These are phyloP conservation scores for Coniochaeta sp. DNA, from an alignment of 2,329 filamentous ascomycete species.

Conservation along the genomic window DNA sequence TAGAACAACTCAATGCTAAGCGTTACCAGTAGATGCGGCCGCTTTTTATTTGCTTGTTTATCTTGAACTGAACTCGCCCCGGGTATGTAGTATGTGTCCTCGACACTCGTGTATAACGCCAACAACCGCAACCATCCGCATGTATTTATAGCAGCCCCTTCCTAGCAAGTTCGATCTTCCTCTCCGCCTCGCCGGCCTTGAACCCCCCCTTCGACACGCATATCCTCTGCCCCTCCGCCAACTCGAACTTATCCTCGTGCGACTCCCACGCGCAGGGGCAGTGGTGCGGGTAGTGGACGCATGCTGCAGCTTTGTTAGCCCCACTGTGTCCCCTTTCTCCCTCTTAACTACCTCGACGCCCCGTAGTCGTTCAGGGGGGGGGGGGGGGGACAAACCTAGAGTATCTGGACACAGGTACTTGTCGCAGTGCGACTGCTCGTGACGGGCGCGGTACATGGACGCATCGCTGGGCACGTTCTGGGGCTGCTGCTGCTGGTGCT, in stretches of 20 bases:
- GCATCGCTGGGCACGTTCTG: constrained; percentile 84
- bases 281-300: constrained; percentile 94
- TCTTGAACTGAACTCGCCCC: too few relatives aligned
- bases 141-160: constrained; percentile 71
- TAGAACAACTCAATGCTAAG: neutral
- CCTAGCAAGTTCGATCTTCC: constrained; percentile 73
- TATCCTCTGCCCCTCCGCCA: constrained; percentile 63
- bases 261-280: constrained; percentile 82
- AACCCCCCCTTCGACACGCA: constrained; percentile 73
- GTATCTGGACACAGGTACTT: constrained; percentile 95
- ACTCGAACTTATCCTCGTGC: constrained; percentile 71
- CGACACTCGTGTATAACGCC: neutral
- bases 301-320: constrained; percentile 44
- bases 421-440: constrained; percentile 66
- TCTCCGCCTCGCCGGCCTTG: constrained; percentile 60
- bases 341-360: too few relatives aligned
- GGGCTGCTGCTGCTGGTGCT: constrained; percentile 47
- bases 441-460: constrained; percentile 54
- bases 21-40: neutral
- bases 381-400: constrained; percentile 47
- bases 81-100: neutral
- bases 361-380: too few relatives aligned
- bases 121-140: too few relatives aligned
- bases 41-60: too few relatives aligned
- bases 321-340: too few relatives aligned